These are phyloP conservation scores for Globisporangium perplexum DNA, from an alignment of 352 stramenopile species.

Conservation along the genomic window DNA sequence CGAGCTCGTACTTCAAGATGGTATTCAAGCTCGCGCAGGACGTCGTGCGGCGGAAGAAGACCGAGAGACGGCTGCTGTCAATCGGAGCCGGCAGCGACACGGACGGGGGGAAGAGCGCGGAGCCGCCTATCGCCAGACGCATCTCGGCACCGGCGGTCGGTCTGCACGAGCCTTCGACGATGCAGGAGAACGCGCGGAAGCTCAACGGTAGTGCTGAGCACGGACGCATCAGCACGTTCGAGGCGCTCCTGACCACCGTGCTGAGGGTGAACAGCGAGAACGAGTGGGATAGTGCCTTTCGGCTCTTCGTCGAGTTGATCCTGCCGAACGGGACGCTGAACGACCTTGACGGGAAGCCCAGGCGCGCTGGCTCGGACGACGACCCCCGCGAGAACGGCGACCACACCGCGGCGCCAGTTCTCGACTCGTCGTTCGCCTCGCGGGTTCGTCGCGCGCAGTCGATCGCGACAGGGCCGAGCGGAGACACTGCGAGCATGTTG, in stretches of 20 bases:
- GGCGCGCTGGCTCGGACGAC: background rate
- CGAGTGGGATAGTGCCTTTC: constrained; percentile 40
- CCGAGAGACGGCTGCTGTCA: constrained; percentile 16
- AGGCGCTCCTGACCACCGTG: constrained; percentile 9
- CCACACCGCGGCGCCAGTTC: background rate
- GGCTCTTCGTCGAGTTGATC: constrained; percentile 42
- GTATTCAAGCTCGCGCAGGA: constrained; percentile 37
- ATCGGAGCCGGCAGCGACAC: background rate
- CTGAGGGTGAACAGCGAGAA: constrained; percentile 14
- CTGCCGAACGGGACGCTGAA: constrained; percentile 32
- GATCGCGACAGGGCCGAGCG: background rate
- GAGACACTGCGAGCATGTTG: background rate
- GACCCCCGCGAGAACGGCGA: background rate
- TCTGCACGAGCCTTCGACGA: background rate
- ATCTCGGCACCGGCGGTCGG: constrained; percentile 3
- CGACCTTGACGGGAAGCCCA: constrained; percentile 12
- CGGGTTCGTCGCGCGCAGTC: constrained; percentile 7
- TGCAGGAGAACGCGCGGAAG: background rate
- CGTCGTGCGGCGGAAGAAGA: constrained; percentile 28
- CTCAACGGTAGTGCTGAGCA: background rate
- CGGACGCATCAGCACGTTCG: background rate
- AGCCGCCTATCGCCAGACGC: constrained; percentile 3
- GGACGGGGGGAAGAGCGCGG: background rate
- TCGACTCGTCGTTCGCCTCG: constrained; percentile 3
- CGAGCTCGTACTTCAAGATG: constrained; percentile 36